These are phyloP conservation scores for Chenopodium album DNA, from an alignment of 148 eudicot species.

Conservation along the genomic window DNA sequence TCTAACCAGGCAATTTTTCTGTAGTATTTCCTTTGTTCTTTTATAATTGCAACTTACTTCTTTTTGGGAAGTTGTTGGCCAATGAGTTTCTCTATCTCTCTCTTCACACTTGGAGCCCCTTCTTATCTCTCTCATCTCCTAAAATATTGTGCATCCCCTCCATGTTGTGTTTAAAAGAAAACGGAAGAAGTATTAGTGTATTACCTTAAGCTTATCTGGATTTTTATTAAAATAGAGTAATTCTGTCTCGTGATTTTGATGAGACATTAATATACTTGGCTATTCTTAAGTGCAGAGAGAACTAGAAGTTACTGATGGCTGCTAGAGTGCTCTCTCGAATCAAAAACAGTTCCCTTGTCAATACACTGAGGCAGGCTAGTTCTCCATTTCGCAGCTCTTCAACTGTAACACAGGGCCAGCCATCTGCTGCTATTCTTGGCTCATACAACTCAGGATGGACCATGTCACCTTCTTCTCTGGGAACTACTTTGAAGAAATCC, in stretches of 20 bases:
- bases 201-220: background rate
- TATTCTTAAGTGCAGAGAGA: slow-evolving; percentile 22
- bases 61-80: too few relatives aligned
- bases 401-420: slow-evolving; percentile 30
- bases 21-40: too few relatives aligned
- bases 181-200: background rate
- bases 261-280: slow-evolving; percentile 9
- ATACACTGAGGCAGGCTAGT: slow-evolving; percentile 32
- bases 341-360: slow-evolving; percentile 39
- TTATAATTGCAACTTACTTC: too few relatives aligned
- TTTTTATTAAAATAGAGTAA: background rate
- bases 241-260: background rate
- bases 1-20: background rate
- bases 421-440: slow-evolving; percentile 31
- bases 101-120: too few relatives aligned
- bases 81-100: too few relatives aligned
- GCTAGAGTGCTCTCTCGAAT: slow-evolving; percentile 48
- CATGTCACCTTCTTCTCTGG: slow-evolving; percentile 17
- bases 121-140: too few relatives aligned
- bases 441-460: slow-evolving; percentile 21
- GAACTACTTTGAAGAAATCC: slow-evolving; percentile 5
- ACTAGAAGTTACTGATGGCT: slow-evolving; percentile 41
- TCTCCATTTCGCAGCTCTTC: slow-evolving; percentile 29
- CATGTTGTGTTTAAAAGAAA: too few relatives aligned
- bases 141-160: too few relatives aligned